These are phyloP conservation scores for Globisporangium mamillatum DNA, from an alignment of 352 stramenopile species.

Conservation along the genomic window DNA sequence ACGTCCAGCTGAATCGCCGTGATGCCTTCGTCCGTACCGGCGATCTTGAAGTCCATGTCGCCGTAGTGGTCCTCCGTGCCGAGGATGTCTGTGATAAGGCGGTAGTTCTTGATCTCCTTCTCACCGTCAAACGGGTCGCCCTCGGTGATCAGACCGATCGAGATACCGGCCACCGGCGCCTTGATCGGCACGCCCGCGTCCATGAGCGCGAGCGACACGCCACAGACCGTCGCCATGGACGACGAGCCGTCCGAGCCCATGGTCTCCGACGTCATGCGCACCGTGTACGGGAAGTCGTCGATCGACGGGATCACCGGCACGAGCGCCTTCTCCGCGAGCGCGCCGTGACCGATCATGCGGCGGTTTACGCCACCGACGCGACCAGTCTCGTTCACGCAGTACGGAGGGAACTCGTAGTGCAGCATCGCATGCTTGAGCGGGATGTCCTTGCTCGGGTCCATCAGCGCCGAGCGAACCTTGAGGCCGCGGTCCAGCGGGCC, in stretches of 20 bases:
- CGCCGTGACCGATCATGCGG: constrained; percentile 96
- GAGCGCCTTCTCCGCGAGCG: constrained; percentile 95
- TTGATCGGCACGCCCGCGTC: constrained; percentile 96
- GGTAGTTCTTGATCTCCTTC: constrained; percentile 75
- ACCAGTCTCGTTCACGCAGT: constrained; percentile 95
- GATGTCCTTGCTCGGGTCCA: constrained; percentile 40
- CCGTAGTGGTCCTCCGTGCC: constrained; percentile 97
- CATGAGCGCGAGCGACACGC: constrained; percentile 95
- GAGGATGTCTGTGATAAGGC: constrained; percentile 96
- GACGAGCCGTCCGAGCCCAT: constrained; percentile 94
- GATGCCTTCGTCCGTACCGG: constrained; percentile 87
- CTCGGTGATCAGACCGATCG: constrained; percentile 88
- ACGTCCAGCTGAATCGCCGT: constrained; percentile 97
- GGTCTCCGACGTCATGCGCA: constrained; percentile 96
- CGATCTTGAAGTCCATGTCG: constrained; percentile 99
- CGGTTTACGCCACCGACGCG: constrained; percentile 80
- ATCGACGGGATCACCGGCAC: constrained; percentile 90
- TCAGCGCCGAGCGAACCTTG: constrained; percentile 55
- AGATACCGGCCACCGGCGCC: constrained; percentile 93
- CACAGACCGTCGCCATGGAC: constrained; percentile 97
- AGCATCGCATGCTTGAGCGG: constrained; percentile 90
- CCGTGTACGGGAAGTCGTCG: constrained; percentile 94
- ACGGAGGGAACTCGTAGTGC: constrained; percentile 98
- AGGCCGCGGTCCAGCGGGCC: constrained; percentile 76
- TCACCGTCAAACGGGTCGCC: constrained; percentile 62